A percentile compares a stretch with the other conserved stretches of the same genome.
These are phyloP conservation scores for Fomitopsis pulvina DNA, from an alignment of 768 basidiomycete species.

Conservation along the genomic window DNA sequence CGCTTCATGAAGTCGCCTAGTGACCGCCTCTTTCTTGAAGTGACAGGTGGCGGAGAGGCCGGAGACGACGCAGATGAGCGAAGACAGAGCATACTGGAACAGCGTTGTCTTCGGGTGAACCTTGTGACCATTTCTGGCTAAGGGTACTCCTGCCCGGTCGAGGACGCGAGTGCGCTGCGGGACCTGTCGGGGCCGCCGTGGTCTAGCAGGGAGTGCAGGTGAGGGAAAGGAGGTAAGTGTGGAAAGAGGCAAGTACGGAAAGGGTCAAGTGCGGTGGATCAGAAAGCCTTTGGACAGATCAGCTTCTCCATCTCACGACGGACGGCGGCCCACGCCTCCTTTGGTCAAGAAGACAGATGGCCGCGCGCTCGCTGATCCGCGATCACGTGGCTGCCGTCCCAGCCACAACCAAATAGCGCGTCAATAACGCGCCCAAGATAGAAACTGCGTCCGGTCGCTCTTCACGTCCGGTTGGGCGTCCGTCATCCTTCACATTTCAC, in stretches of 20 bases:
- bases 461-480: background rate
- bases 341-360: too few relatives aligned
- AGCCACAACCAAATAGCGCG: background rate
- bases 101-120: background rate
- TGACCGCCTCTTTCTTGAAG: background rate
- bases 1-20: background rate
- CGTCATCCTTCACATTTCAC: background rate
- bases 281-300: background rate
- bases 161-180: background rate
- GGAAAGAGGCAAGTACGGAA: background rate
- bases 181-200: background rate
- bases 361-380: too few relatives aligned
- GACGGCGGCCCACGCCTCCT: too few relatives aligned
- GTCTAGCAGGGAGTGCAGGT: background rate
- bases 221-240: background rate
- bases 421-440: constrained; percentile 1
- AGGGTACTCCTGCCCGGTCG: background rate
- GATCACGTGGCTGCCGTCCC: background rate
- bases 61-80: background rate
- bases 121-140: background rate
- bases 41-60: background rate
- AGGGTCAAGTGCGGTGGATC: background rate
- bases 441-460: background rate
- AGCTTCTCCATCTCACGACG: background rate
- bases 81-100: background rate